Conservation (phyloP, 257 asterid species). For the Solanum sitiens region DNA sequence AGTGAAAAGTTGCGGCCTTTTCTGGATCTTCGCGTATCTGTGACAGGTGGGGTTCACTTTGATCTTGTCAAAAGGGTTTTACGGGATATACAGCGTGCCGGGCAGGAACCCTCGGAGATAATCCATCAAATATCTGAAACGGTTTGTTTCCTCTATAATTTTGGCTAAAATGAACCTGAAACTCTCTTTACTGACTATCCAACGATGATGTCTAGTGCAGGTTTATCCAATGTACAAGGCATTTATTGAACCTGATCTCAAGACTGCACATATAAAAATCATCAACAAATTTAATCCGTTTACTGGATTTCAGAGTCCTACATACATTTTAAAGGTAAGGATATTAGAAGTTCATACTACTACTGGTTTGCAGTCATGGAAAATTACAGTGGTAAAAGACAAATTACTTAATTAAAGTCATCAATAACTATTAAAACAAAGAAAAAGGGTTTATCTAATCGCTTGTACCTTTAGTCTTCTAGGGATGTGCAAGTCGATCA, state of each 20-base stretch:
- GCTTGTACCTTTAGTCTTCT: slow-evolving; percentile 44
- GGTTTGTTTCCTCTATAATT: slow-evolving; percentile 31
- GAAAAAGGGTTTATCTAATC: not conserved
- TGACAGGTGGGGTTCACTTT: slow-evolving; percentile 97
- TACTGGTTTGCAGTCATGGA: not conserved
- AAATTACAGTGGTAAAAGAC: not conserved
- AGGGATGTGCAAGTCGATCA: slow-evolving; percentile 46
- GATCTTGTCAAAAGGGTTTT: slow-evolving; percentile 96
- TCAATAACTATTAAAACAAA: not conserved
- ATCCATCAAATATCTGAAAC: slow-evolving; percentile 98
- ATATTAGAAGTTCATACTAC: not conserved
- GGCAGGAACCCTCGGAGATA: slow-evolving; percentile 96
- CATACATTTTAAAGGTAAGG: slow-evolving; percentile 85
- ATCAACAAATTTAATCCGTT: slow-evolving; percentile 93
- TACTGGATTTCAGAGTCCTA: slow-evolving; percentile 90
- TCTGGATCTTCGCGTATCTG: slow-evolving; percentile 87
- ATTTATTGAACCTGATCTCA: slow-evolving; percentile 93
- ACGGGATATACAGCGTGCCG: slow-evolving; percentile 94
- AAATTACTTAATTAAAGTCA: not conserved
- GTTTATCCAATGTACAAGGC: slow-evolving; percentile 99
- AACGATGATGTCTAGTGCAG: slow-evolving; percentile 20
- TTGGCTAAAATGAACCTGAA: not conserved
- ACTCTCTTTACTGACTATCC: not conserved
- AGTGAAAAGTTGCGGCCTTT: slow-evolving; percentile 73
- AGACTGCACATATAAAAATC: slow-evolving; percentile 89